Conservation (phyloP, 208 protist genomes). For the Acanthamoeba castellanii region DNA sequence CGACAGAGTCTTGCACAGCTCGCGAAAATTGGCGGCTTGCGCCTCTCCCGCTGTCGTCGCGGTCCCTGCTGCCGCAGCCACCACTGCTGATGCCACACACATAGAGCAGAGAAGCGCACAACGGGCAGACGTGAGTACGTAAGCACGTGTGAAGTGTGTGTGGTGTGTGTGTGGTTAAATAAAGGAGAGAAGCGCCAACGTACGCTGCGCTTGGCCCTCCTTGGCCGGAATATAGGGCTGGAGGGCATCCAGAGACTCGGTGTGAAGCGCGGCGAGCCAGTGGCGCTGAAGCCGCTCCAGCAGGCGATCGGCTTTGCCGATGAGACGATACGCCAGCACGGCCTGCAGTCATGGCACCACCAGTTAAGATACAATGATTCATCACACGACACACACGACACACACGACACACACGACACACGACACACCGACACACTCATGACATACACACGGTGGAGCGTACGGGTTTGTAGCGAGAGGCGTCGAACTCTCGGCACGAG, state of each 20-base stretch:
- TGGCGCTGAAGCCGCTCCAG: constrained; percentile 49
- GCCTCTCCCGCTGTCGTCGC: neutral
- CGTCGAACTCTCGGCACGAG: constrained; percentile 27
- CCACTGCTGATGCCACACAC: neutral
- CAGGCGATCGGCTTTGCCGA: constrained; percentile 37
- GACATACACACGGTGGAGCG: neutral
- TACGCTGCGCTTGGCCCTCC: neutral
- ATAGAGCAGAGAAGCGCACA: too few relatives aligned
- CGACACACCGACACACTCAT: neutral
- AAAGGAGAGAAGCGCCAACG: neutral
- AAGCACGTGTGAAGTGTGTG: too few relatives aligned
- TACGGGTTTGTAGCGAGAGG: constrained; percentile 24
- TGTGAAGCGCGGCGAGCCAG: neutral
- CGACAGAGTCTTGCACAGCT: constrained; percentile 25
- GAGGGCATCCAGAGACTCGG: neutral
- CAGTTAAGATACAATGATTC: too few relatives aligned
- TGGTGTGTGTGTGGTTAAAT: neutral
- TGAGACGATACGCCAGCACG: constrained; percentile 52
- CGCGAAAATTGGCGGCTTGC: constrained; percentile 12
- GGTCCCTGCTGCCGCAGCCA: neutral
- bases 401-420: neutral
- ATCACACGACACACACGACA: neutral
- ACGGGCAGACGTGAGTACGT: too few relatives aligned
- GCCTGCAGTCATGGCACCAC: neutral
- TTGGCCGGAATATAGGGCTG: constrained; percentile 16